phyloP scores from a whole-genome alignment of 2,329 filamentous ascomycete genomes.

The Pseudocercospora pini-densiflorae region DNA sequence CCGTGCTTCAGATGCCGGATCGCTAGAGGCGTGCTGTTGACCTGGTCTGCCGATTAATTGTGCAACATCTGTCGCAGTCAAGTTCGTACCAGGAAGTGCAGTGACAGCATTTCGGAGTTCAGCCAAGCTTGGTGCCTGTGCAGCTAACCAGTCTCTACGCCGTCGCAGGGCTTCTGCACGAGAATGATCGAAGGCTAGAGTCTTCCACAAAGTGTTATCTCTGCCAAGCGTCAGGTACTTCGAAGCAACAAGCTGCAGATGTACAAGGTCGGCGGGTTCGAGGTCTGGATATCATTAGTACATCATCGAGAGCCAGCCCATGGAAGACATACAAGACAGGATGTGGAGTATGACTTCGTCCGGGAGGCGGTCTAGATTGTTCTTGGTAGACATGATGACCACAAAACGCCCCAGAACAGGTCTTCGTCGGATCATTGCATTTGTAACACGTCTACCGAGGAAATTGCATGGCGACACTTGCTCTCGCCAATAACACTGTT shows the following conservation, averaged over 20 bases:
- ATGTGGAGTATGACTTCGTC: constrained; percentile 51
- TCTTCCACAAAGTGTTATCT: constrained; percentile 77
- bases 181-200: constrained; percentile 73
- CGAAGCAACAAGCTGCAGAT: constrained; percentile 71
- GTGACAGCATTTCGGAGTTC: constrained; percentile 49
- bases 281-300: constrained; percentile 56
- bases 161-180: constrained; percentile 66
- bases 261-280: constrained; percentile 66
- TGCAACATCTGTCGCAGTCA: constrained; percentile 31
- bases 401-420: background rate
- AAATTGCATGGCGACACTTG: background rate
- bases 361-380: constrained; percentile 31
- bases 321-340: constrained; percentile 44
- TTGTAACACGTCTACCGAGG: background rate
- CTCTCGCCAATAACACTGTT: background rate
- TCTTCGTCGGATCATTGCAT: background rate
- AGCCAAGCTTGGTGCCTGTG: constrained; percentile 49
- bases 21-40: constrained; percentile 21
- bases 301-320: constrained; percentile 4
- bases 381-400: background rate
- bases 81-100: constrained; percentile 32
- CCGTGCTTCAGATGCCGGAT: constrained; percentile 26
- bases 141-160: constrained; percentile 48
- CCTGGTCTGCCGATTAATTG: constrained; percentile 25
- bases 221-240: constrained; percentile 69